Evolutionary conservation across 371 early-diverging fungal species (phyloP).

Genomic region (Mucor mucedo): DNA sequence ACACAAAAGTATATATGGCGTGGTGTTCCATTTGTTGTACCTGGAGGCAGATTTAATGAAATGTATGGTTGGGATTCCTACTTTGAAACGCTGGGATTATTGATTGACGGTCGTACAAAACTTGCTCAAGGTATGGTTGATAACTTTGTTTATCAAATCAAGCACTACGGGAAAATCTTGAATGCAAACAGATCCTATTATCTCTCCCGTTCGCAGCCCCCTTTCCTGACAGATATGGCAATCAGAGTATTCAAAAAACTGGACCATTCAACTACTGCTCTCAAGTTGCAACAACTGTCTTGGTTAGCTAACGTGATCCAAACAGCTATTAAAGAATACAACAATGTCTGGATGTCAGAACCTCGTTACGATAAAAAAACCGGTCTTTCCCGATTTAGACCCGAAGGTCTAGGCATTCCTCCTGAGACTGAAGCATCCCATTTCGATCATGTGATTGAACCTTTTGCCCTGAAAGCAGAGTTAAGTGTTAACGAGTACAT

Average conservation of each 20-base stretch:
- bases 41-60: conserved; percentile 97
- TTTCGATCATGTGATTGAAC: conserved; percentile 84
- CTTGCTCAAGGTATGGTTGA: conserved; percentile 91
- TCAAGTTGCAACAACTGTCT: conserved; percentile 53
- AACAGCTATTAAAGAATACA: conserved; percentile 88
- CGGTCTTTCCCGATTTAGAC: conserved; percentile 80
- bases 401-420: conserved; percentile 91
- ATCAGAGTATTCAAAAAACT: conserved; percentile 70
- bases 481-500: conserved; percentile 71
- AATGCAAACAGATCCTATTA: conserved; percentile 97
- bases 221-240: conserved; percentile 94
- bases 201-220: conserved; percentile 92
- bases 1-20: conserved; percentile 46
- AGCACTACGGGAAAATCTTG: conserved; percentile 94
- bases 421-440: conserved; percentile 95
- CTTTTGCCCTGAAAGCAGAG: conserved; percentile 74
- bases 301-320: conserved; percentile 76
- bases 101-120: conserved; percentile 80
- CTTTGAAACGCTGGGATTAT: conserved; percentile 86
- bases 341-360: conserved; percentile 83
- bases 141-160: conserved; percentile 93
- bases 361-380: conserved; percentile 77
- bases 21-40: conserved; percentile 92
- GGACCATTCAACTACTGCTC: conserved; percentile 25
- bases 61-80: conserved; percentile 98